These are phyloP conservation scores for Apophysomyces variabilis DNA, from an alignment of 371 early-diverging fungal species.

Conservation along the genomic window DNA sequence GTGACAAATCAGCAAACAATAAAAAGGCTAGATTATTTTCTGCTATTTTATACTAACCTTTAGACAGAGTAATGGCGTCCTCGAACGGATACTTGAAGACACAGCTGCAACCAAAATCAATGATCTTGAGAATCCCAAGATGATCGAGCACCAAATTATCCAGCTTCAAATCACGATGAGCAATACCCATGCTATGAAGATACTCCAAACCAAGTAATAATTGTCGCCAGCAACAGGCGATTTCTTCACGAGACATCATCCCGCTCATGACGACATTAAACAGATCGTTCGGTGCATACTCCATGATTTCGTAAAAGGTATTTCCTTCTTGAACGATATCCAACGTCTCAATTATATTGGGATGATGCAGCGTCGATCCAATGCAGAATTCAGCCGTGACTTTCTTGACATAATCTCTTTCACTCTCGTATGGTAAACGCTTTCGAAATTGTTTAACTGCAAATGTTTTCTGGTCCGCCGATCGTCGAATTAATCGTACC, in stretches of 20 bases:
- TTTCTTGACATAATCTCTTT: constrained; percentile 82
- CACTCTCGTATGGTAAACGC: constrained; percentile 68
- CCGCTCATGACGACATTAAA: constrained; percentile 76
- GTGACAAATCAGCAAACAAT: not conserved
- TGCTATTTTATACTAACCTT: constrained; percentile 42
- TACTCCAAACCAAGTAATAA: constrained; percentile 75
- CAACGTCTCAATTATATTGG: constrained; percentile 84
- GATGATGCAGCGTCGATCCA: constrained; percentile 81
- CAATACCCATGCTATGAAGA: constrained; percentile 78
- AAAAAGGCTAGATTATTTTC: not conserved
- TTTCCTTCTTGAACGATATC: constrained; percentile 77
- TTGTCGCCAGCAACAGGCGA: constrained; percentile 78
- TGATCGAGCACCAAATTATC: constrained; percentile 82
- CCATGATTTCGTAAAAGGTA: constrained; percentile 78
- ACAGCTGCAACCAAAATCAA: constrained; percentile 91
- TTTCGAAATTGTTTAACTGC: constrained; percentile 87
- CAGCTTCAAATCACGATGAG: constrained; percentile 88
- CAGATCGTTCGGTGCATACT: constrained; percentile 80
- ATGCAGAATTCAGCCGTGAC: constrained; percentile 88
- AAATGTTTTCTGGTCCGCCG: constrained; percentile 62
- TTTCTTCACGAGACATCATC: constrained; percentile 66
- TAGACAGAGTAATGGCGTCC: constrained; percentile 52
- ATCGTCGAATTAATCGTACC: constrained; percentile 65
- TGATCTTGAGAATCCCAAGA: constrained; percentile 80
- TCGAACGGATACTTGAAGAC: constrained; percentile 78